Base-by-base conservation (phyloP, 2,329 filamentous ascomycete genomes). In the Fusarium pininemorale region DNA sequence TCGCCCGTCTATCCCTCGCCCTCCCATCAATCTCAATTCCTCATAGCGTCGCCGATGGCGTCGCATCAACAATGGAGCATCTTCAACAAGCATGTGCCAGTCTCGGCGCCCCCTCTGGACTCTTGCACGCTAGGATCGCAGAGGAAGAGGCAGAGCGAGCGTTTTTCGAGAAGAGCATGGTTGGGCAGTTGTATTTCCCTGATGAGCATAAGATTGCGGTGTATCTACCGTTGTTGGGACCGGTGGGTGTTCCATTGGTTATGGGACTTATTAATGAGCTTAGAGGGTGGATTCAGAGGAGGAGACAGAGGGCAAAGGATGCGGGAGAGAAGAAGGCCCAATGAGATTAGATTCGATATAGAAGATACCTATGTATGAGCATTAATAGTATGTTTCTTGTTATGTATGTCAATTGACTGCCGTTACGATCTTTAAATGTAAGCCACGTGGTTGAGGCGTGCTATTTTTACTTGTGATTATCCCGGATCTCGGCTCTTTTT, bases 131-230 rank as follows among this genome's bases (percentile, higher is more conserved):
- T 0, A 90, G 94, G 15, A 90, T 94, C 53, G 96, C 96, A 11
- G 95, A 98, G 82, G 89, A 90, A 6, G 94, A 97, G 80, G 96
- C 95, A 1, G 96, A 99, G 81, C 91, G 93, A 69, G 96, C 96
- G 0, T 99, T 99, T 83, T 99, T 99, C 77, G 96, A 99, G 83
- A 97, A 97, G 84, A 97, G 94, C 79, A 99, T 99, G 96, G 96
- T 99, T 18, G 96, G 95, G 0, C 96, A 98, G 84, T 92, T 98
- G 5, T 99, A 98, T 82, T 99, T 99, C 82, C 96, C 96, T 0
- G 96, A 99, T 79, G 96, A 99, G 84, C 96, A 99, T 82, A 99
- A 98, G 83, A 90, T 99, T 30, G 96, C 96, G 1, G 96, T 99
- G 2, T 99, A 99, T 81, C 84, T 99, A 77, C 96, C 96, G 3